Evolutionary conservation across 148 eudicot species (phyloP), one percentile per base, ranked within the genome.

Genomic region (Rheum nobile): DNA sequence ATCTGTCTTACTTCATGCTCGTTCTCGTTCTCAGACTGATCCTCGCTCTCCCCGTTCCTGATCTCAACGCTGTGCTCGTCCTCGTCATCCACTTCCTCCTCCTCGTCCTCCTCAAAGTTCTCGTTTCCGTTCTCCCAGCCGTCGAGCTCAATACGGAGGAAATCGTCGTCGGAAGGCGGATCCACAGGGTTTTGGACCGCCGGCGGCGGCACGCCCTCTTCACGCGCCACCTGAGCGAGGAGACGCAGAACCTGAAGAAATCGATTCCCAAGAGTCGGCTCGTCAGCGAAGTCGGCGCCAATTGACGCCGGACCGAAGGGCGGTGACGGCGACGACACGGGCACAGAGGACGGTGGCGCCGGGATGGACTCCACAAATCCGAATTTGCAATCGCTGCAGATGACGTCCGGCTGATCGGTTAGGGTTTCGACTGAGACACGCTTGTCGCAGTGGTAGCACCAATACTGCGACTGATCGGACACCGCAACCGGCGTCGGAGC

Each of bases 301-400:
- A 17, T 55, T 1, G 19, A 48, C 34, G 71, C 47, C 79, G 4
- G 22, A 12, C 54, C 28, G 72, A 77, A 31, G 28, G 46, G n/a
- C 9, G 71, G 78, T 2, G 70, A 57, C 8, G 71, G 79, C 41
- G 75, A 71, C 8, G 35, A 70, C 12, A n/a, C 26, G 16, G 41
- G 13, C 26, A 65, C 35, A 4, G 85, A 61, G 12, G 83, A 44
- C 12, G 76, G 72, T 0, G 72, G 81, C 9, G 76, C 32, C 19
- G 83, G 34, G 77, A 90, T 76, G 19, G 77, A 63, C 65, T 91
- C 98, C 29, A 93, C 92, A 75, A 93, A 93, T 6, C 98, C 98
- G 82, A 80, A 83, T 48, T 85, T 86, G 79, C 98, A 93, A 22
- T 88, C 95, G 81, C 4, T 37, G 78, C 98, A 93, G 48, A 88